phyloP scores from a whole-genome alignment of 148 eudicot genomes.

The Vaccinium vitisidaea region DNA sequence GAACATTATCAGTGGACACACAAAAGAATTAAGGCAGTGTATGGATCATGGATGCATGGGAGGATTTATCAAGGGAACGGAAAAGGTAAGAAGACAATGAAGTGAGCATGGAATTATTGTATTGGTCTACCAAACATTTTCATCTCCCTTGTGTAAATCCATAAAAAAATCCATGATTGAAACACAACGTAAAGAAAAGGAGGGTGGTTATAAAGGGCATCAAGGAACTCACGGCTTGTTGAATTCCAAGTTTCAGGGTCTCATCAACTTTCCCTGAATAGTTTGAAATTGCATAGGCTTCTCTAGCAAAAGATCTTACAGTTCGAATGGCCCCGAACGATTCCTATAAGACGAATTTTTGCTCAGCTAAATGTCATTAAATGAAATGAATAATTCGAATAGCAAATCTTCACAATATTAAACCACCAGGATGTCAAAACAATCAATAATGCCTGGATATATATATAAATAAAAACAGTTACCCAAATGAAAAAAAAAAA shows the following conservation, averaged over 20 bases:
- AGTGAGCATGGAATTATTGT: not conserved
- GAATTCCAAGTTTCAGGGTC: slow-evolving; percentile 70
- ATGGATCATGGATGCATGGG: not conserved
- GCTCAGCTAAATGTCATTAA: not conserved
- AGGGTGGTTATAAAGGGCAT: not conserved
- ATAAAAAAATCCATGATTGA: not conserved
- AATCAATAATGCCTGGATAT: not conserved
- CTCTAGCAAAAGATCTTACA: slow-evolving; percentile 89
- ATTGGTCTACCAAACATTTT: not conserved
- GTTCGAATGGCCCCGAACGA: slow-evolving; percentile 89
- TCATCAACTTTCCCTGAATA: slow-evolving; percentile 88
- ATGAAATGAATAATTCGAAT: not conserved
- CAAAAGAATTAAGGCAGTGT: not conserved
- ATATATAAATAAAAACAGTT: not conserved
- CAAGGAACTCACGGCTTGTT: slow-evolving; percentile 67
- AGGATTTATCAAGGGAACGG: not conserved
- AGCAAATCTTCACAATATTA: not conserved
- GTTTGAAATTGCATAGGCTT: slow-evolving; percentile 48
- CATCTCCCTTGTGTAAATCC: not conserved
- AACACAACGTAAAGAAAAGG: not conserved
- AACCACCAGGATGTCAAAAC: not conserved
- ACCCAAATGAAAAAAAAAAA: not conserved
- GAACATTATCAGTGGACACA: not conserved
- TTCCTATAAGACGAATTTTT: slow-evolving; percentile 41
- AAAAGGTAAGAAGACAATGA: not conserved